These are phyloP conservation scores for Ceratocystis ficicola DNA, from an alignment of 2,329 filamentous ascomycete genomes.

Conservation along the genomic window DNA sequence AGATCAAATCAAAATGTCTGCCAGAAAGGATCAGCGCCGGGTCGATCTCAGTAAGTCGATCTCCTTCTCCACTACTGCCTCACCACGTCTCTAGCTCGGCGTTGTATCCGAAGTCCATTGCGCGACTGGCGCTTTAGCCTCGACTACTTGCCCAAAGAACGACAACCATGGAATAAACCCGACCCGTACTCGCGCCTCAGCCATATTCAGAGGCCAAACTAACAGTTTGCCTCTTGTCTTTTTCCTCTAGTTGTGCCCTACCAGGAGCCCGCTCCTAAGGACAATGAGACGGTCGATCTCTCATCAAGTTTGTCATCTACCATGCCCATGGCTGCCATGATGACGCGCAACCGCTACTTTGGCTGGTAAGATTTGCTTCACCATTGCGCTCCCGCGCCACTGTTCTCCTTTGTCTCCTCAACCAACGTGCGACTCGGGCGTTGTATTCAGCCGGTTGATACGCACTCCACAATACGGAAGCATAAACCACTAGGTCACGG, in stretches of 20 bases:
- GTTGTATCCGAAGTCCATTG: background rate
- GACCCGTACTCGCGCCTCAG: background rate
- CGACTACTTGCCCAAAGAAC: background rate
- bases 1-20: slow-evolving; percentile 40
- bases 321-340: slow-evolving; percentile 91
- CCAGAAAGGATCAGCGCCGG: slow-evolving; percentile 65
- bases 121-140: background rate
- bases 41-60: slow-evolving; percentile 52
- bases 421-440: no score
- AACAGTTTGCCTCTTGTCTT: background rate
- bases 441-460: no score
- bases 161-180: background rate
- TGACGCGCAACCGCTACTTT: slow-evolving; percentile 74
- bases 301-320: slow-evolving; percentile 61
- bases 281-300: slow-evolving; percentile 53
- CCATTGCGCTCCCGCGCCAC: no score
- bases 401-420: no score
- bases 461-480: no score
- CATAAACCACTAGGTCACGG: no score
- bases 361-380: slow-evolving; percentile 42
- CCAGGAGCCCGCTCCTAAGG: slow-evolving; percentile 56
- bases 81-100: background rate
- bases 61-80: background rate
- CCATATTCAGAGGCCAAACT: background rate
- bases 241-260: slow-evolving; percentile 65